phyloP scores from a whole-genome alignment of 2,329 filamentous ascomycete genomes.

The Polytolypa hystricis region DNA sequence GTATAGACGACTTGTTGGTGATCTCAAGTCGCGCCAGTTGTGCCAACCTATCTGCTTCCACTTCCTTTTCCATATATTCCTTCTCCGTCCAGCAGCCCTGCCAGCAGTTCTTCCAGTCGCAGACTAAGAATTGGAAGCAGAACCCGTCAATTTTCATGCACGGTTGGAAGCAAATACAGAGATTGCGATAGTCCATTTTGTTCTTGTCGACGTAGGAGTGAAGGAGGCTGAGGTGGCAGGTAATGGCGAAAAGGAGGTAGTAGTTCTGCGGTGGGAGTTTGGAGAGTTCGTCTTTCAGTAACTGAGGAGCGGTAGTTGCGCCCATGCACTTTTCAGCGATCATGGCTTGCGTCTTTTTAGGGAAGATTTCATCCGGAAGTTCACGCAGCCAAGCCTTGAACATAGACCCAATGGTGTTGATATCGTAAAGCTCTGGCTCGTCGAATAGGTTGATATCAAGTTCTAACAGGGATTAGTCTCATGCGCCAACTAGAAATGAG shows the following conservation, averaged over 20 bases:
- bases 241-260: conserved; percentile 93
- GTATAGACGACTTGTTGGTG: no score
- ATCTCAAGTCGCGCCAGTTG: no score
- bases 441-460: conserved; percentile 83
- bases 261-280: conserved; percentile 96
- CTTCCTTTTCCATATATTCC: conserved; percentile 55
- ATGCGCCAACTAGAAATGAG: no score
- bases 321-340: conserved; percentile 71
- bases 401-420: conserved; percentile 92
- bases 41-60: conserved; percentile 28
- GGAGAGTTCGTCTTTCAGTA: conserved; percentile 83
- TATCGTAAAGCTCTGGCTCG: conserved; percentile 80
- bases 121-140: conserved; percentile 89
- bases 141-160: conserved; percentile 94
- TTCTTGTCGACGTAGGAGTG: conserved; percentile 89
- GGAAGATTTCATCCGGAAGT: conserved; percentile 87
- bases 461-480: conserved; percentile 43
- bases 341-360: conserved; percentile 68
- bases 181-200: conserved; percentile 94
- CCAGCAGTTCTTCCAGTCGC: conserved; percentile 95
- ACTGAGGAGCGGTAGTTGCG: conserved; percentile 66
- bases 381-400: conserved; percentile 94
- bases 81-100: conserved; percentile 89
- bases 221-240: conserved; percentile 84
- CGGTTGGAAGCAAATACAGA: conserved; percentile 94